These are phyloP conservation scores for Podospora bellae-mahoneyi DNA, from an alignment of 495 filamentous ascomycete genomes.

Conservation along the genomic window DNA sequence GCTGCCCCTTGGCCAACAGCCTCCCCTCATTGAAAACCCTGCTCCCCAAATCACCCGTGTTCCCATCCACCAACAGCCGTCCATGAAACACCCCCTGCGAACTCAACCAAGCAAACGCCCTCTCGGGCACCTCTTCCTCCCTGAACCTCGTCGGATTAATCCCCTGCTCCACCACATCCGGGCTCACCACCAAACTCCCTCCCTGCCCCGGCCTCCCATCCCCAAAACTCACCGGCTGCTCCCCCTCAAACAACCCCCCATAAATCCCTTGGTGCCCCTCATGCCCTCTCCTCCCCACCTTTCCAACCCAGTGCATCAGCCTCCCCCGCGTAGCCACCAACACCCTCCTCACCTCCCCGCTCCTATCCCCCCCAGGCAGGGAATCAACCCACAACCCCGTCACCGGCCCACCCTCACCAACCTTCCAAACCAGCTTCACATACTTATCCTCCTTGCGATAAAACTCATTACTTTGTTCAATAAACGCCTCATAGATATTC, in stretches of 20 bases:
- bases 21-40: conserved; percentile 67
- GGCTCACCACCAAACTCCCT: conserved; percentile 62
- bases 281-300: conserved; percentile 66
- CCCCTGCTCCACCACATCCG: conserved; percentile 58
- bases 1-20: conserved; percentile 66
- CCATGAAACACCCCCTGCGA: conserved; percentile 87
- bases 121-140: conserved; percentile 51
- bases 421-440: conserved; percentile 72
- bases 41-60: conserved; percentile 56
- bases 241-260: conserved; percentile 79
- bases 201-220: conserved; percentile 36
- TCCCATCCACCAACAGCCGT: conserved; percentile 51
- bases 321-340: conserved; percentile 71
- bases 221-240: conserved; percentile 72
- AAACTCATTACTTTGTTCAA: conserved; percentile 90
- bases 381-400: conserved; percentile 79
- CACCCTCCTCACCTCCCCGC: conserved; percentile 67
- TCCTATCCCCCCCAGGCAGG: conserved; percentile 62
- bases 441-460: conserved; percentile 94
- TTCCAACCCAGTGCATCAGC: conserved; percentile 75
- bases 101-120: conserved; percentile 86
- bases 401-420: conserved; percentile 65
- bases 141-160: conserved; percentile 14
- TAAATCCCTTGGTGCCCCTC: conserved; percentile 82
- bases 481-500: conserved; percentile 91